A percentile compares a stretch with the other conserved stretches of the same genome.
phyloP scores from a whole-genome alignment of 108 stramenopile genomes.

The Cyclotella atomus region DNA sequence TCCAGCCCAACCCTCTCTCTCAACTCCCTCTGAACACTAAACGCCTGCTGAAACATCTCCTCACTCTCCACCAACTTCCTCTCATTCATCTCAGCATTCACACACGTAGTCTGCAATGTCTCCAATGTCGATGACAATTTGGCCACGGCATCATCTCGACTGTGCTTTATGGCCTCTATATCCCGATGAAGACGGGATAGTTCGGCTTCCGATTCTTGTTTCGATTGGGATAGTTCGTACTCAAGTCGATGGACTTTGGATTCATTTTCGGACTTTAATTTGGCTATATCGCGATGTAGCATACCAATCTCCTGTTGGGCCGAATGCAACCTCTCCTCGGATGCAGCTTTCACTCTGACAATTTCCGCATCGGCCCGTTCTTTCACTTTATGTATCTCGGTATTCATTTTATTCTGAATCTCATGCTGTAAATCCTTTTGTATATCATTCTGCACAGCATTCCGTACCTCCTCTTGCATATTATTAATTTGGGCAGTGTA shows the following conservation, averaged over 20 bases:
- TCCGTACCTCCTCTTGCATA: conserved; percentile 2
- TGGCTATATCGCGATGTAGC: background rate
- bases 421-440: conserved; percentile 1
- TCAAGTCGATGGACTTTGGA: background rate
- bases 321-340: background rate
- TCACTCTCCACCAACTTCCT: conserved; percentile 13
- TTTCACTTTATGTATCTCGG: background rate
- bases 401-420: background rate
- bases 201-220: background rate
- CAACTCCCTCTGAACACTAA: conserved; percentile 16
- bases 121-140: conserved; percentile 34
- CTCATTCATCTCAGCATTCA: conserved; percentile 3
- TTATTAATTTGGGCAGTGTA: conserved; percentile 2
- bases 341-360: no score
- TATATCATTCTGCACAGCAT: background rate
- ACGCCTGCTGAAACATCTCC: conserved; percentile 3
- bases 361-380: background rate
- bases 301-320: background rate
- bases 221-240: background rate
- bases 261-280: background rate
- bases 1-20: conserved; percentile 15
- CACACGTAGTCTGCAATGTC: conserved; percentile 19
- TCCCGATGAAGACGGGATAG: background rate
- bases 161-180: background rate
- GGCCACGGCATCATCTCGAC: background rate